A percentile compares a stretch with the other conserved stretches of the same genome.
Evolutionary conservation across 306 rosid genomes (phyloP).

Genomic region (Cucurbita pepo): DNA sequence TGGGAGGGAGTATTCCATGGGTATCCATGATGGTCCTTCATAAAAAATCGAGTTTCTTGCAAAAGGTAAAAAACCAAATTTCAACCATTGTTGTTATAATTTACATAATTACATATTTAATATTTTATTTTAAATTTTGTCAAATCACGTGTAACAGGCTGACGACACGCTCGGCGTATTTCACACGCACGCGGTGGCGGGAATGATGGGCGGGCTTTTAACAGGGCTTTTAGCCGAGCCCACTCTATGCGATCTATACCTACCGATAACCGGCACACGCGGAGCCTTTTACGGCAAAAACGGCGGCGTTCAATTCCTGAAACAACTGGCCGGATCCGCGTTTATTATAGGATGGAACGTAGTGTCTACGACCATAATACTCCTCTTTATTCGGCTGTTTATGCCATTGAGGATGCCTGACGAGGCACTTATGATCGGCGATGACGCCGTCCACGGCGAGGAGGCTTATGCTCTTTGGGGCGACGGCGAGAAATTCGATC

Average conservation of each 20-base stretch:
- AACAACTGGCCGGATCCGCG: conserved; percentile 58
- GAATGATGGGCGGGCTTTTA: conserved; percentile 72
- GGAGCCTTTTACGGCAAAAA: conserved; percentile 78
- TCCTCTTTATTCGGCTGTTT: conserved; percentile 39
- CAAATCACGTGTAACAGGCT: conserved; percentile 20
- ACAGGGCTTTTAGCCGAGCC: conserved; percentile 94
- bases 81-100: too few relatives aligned
- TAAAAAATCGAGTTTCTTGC: conserved; percentile 52
- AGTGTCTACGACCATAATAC: conserved; percentile 67
- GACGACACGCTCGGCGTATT: conserved; percentile 90
- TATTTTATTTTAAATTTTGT: background rate
- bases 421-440: conserved; percentile 65
- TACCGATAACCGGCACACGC: conserved; percentile 37
- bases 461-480: conserved; percentile 99
- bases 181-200: conserved; percentile 97
- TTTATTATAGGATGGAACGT: conserved; percentile 78
- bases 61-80: conserved; percentile 19
- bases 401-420: conserved; percentile 86
- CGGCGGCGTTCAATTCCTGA: conserved; percentile 59
- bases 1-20: conserved; percentile 80
- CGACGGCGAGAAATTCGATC: conserved; percentile 84
- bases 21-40: conserved; percentile 84
- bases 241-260: conserved; percentile 35
- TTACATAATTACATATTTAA: too few relatives aligned
- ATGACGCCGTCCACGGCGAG: conserved; percentile 92